A percentile compares a stretch with the other conserved stretches of the same genome.
Evolutionary conservation across 345 rosid genomes (phyloP).

Genomic region (Eutrema heterophyllum): DNA sequence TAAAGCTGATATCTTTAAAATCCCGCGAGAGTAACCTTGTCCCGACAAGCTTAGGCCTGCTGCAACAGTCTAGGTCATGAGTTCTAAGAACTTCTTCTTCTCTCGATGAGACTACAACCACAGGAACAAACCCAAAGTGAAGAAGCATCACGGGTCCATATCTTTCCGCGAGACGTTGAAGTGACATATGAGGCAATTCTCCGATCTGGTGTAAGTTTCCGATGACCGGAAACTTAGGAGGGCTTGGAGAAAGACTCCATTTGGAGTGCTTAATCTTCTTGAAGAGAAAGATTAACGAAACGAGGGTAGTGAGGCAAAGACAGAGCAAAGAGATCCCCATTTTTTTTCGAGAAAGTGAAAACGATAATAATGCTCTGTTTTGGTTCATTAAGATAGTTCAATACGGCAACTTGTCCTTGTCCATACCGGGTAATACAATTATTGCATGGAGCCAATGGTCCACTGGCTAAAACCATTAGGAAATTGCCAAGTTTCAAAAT

Average conservation of each 20-base stretch:
- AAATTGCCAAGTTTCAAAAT: too few species aligned
- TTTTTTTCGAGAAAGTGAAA: not conserved
- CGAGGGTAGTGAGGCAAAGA: not conserved
- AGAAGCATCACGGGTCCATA: slow-evolving; percentile 31
- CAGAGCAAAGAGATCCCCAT: slow-evolving; percentile 25
- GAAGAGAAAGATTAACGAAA: not conserved
- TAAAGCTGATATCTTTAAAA: slow-evolving; percentile 26
- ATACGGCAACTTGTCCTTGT: too few species aligned
- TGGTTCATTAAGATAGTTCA: too few species aligned
- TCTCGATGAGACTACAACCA: slow-evolving; percentile 23
- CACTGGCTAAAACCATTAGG: too few species aligned
- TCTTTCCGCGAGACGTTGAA: slow-evolving; percentile 21
- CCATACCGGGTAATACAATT: too few species aligned
- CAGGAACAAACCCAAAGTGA: slow-evolving; percentile 25
- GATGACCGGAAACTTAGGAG: slow-evolving; percentile 23
- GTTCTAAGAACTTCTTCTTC: slow-evolving; percentile 32
- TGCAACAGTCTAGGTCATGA: slow-evolving; percentile 39
- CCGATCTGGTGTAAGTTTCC: slow-evolving; percentile 34
- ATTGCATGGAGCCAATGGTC: too few species aligned
- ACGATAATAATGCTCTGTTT: not conserved
- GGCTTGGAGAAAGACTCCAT: slow-evolving; percentile 31
- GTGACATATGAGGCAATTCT: slow-evolving; percentile 31
- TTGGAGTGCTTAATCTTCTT: not conserved
- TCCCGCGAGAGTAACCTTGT: slow-evolving; percentile 8
- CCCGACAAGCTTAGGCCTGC: slow-evolving; percentile 23